These are phyloP conservation scores for Chalciporus piperatoides DNA, from an alignment of 1,284 basidiomycete species.

Conservation along the genomic window DNA sequence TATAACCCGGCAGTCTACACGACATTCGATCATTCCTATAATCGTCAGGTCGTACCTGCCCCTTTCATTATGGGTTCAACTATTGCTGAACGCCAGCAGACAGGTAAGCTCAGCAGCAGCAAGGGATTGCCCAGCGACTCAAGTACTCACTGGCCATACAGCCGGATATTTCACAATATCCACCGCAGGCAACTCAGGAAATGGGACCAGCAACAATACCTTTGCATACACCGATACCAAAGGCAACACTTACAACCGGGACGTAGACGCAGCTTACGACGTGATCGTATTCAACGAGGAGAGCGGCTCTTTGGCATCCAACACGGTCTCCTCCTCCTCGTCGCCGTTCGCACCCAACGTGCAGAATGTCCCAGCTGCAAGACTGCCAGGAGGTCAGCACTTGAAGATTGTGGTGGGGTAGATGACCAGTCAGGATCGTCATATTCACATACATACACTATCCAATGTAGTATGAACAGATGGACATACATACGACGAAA, in stretches of 20 bases:
- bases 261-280: slow-evolving; percentile 58
- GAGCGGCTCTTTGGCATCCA: slow-evolving; percentile 49
- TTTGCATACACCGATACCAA: slow-evolving; percentile 56
- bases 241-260: slow-evolving; percentile 61
- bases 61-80: slow-evolving; percentile 57
- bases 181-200: slow-evolving; percentile 44
- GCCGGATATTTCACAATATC: slow-evolving; percentile 53
- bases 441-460: slow-evolving; percentile 1
- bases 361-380: slow-evolving; percentile 22
- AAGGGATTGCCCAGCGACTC: neutral
- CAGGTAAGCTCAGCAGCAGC: slow-evolving; percentile 38
- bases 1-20: slow-evolving; percentile 40
- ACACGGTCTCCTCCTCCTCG: slow-evolving; percentile 1
- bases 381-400: slow-evolving; percentile 42
- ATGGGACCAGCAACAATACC: slow-evolving; percentile 67
- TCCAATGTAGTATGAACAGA: slow-evolving; percentile 7
- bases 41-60: slow-evolving; percentile 52
- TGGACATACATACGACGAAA: slow-evolving; percentile 10
- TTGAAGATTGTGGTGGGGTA: slow-evolving; percentile 4
- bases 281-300: slow-evolving; percentile 59
- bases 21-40: slow-evolving; percentile 65
- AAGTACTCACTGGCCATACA: slow-evolving; percentile 27
- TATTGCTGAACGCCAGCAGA: slow-evolving; percentile 55
- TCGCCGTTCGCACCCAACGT: neutral
- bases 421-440: slow-evolving; percentile 1